These are phyloP conservation scores for Trichosporon coremiiforme DNA, from an alignment of 1,284 basidiomycete genomes.

Conservation along the genomic window DNA sequence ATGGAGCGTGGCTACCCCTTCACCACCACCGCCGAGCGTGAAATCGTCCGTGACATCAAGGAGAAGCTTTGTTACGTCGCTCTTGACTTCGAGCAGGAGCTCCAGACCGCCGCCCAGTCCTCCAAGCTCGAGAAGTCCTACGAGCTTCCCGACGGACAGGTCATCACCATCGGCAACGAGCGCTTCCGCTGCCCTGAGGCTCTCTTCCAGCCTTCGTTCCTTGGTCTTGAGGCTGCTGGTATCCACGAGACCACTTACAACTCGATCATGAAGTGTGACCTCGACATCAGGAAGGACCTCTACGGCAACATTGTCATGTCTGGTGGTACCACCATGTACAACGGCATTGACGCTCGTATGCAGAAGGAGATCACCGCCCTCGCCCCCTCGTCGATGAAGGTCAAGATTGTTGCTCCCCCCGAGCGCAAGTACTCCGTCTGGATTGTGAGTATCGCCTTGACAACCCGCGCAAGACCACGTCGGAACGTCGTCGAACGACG, in stretches of 20 bases:
- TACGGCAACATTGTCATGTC: conserved; percentile 72
- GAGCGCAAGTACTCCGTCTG: conserved; percentile 89
- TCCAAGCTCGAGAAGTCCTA: conserved; percentile 93
- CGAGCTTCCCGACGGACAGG: conserved; percentile 94
- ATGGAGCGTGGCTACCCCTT: conserved; percentile 93
- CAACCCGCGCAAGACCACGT: not conserved
- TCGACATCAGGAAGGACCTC: conserved; percentile 55
- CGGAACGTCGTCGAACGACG: not conserved
- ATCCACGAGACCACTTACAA: conserved; percentile 97
- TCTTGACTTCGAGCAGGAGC: conserved; percentile 94
- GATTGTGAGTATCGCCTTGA: conserved; percentile 80
- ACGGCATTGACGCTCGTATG: conserved; percentile 95
- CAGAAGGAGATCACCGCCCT: conserved; percentile 93
- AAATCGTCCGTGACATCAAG: conserved; percentile 97
- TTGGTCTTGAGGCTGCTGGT: conserved; percentile 90
- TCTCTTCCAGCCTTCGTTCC: conserved; percentile 92
- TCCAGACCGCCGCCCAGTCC: conserved; percentile 88
- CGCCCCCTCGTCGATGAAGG: conserved; percentile 80
- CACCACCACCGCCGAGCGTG: conserved; percentile 90
- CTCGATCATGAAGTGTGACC: conserved; percentile 72
- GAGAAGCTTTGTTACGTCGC: conserved; percentile 98
- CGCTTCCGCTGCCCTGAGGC: conserved; percentile 97
- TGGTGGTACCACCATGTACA: conserved; percentile 97
- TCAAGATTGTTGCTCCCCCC: conserved; percentile 67
- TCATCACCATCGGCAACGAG: conserved; percentile 95